Evolutionary conservation across 78 protist genomes (phyloP).

Genomic region (Dictyostelium intermedium): DNA sequence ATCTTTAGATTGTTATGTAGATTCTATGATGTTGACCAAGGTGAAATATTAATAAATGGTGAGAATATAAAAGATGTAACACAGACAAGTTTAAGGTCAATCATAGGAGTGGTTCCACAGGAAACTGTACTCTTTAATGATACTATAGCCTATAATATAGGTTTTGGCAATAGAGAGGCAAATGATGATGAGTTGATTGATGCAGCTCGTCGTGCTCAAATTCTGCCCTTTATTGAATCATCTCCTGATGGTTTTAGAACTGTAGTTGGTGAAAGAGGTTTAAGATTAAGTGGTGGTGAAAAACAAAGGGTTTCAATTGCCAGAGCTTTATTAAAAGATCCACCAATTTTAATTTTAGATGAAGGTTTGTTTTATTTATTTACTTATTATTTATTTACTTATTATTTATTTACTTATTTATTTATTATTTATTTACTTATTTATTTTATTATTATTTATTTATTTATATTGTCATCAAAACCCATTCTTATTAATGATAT

Average conservation of each 20-base stretch:
- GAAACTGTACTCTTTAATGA: slow-evolving; percentile 94
- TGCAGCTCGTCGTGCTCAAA: slow-evolving; percentile 85
- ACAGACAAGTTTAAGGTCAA: slow-evolving; percentile 52
- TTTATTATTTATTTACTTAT: too few relatives aligned
- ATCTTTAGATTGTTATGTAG: slow-evolving; percentile 87
- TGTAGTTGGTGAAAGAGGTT: slow-evolving; percentile 92
- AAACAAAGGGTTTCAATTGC: slow-evolving; percentile 63
- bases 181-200: slow-evolving; percentile 49
- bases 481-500: too few relatives aligned
- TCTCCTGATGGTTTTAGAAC: slow-evolving; percentile 82
- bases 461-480: too few relatives aligned
- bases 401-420: too few relatives aligned
- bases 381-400: not conserved
- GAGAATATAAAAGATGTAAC: slow-evolving; percentile 66
- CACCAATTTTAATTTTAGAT: slow-evolving; percentile 82
- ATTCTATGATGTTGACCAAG: slow-evolving; percentile 88
- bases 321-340: slow-evolving; percentile 29
- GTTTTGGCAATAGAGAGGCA: slow-evolving; percentile 80
- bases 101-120: slow-evolving; percentile 92
- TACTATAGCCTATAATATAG: slow-evolving; percentile 89
- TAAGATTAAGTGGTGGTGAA: slow-evolving; percentile 42
- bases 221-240: slow-evolving; percentile 78
- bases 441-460: too few relatives aligned
- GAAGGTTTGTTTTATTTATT: slow-evolving; percentile 45
- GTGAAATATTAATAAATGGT: slow-evolving; percentile 91